These are phyloP conservation scores for Dentipellis fragilis DNA, from an alignment of 768 basidiomycete species.

Conservation along the genomic window DNA sequence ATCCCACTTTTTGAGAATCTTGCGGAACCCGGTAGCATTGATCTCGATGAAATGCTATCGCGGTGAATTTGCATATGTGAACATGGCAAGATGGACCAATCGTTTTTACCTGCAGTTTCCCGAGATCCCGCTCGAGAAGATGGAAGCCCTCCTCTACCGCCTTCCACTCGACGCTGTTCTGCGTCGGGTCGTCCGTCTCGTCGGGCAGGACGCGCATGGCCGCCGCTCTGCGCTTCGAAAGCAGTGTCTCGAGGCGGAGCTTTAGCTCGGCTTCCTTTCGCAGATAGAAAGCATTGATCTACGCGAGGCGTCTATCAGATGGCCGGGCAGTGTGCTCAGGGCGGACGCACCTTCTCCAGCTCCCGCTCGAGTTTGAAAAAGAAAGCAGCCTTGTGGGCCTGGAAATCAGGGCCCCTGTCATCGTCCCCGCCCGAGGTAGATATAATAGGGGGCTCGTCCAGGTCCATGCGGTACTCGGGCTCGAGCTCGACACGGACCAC, in stretches of 20 bases:
- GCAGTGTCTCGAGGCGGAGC: constrained; percentile 81
- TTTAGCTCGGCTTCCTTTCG: constrained; percentile 95
- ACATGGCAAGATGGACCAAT: constrained; percentile 1
- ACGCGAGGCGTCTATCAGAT: constrained; percentile 3
- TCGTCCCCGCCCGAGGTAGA: constrained; percentile 54
- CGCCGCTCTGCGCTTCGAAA: constrained; percentile 87
- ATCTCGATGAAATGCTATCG: constrained; percentile 90
- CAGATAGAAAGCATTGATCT: constrained; percentile 98
- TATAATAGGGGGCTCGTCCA: constrained; percentile 49
- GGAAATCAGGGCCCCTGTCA: constrained; percentile 76
- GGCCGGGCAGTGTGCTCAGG: background rate
- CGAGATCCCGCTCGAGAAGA: constrained; percentile 86
- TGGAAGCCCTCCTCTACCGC: constrained; percentile 96
- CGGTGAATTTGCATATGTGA: constrained; percentile 8
- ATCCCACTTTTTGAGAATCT: constrained; percentile 98
- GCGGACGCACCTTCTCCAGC: constrained; percentile 74
- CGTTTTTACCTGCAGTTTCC: constrained; percentile 76
- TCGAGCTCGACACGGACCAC: constrained; percentile 19
- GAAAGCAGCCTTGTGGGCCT: constrained; percentile 93
- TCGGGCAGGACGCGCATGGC: constrained; percentile 66
- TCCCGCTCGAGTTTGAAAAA: constrained; percentile 98
- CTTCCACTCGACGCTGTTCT: constrained; percentile 81
- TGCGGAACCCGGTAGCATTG: constrained; percentile 93
- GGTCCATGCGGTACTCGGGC: constrained; percentile 11
- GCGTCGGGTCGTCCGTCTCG: constrained; percentile 44